phyloP scores from a whole-genome alignment of 257 asterid species.

The Salvia splendens region DNA sequence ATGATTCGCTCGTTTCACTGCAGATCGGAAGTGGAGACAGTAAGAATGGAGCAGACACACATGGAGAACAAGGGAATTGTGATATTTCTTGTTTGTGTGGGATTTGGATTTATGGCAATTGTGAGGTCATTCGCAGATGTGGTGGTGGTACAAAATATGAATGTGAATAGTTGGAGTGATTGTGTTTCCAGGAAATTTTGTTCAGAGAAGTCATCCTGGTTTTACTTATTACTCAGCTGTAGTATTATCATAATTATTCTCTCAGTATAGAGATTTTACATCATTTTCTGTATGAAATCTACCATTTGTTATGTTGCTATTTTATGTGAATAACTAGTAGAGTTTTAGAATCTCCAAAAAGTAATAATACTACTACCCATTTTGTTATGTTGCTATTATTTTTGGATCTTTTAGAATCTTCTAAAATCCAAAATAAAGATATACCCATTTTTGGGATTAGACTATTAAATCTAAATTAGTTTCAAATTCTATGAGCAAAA shows the following conservation, averaged over 20 bases:
- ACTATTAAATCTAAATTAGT: too few relatives aligned
- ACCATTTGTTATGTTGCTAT: not conserved
- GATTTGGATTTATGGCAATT: conserved; percentile 55
- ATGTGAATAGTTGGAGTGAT: conserved; percentile 41
- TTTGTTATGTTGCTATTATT: not conserved
- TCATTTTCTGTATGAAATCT: conserved; percentile 18
- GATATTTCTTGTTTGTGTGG: conserved; percentile 61
- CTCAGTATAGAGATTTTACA: conserved; percentile 44
- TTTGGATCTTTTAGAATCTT: too few relatives aligned
- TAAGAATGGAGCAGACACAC: conserved; percentile 61
- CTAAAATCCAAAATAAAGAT: too few relatives aligned
- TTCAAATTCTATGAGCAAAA: too few relatives aligned
- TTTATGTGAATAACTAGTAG: too few relatives aligned
- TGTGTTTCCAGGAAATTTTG: conserved; percentile 70
- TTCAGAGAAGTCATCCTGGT: conserved; percentile 65
- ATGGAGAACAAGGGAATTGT: conserved; percentile 81
- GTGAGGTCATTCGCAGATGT: conserved; percentile 50
- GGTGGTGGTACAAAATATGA: conserved; percentile 15
- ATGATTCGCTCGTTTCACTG: conserved; percentile 21
- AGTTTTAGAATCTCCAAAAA: too few relatives aligned
- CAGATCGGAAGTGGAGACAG: conserved; percentile 72
- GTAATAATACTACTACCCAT: too few relatives aligned
- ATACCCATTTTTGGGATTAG: too few relatives aligned
- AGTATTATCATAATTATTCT: conserved; percentile 49
- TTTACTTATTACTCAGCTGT: conserved; percentile 62